Evolutionary conservation across 2,329 filamentous ascomycete species (phyloP).

Genomic region (Boeremia lycopersici): DNA sequence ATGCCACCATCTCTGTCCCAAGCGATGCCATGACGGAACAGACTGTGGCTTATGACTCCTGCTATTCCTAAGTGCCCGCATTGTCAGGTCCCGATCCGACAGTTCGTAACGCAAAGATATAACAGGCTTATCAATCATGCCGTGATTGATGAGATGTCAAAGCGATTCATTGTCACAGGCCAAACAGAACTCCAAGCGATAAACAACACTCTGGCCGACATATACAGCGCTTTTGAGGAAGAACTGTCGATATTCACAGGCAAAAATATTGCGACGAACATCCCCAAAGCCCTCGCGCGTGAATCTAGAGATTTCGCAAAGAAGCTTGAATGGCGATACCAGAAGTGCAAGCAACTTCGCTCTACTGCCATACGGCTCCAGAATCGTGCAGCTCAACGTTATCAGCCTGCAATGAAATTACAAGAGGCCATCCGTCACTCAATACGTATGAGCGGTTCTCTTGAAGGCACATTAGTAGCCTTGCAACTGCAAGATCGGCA

Average conservation of each 20-base stretch:
- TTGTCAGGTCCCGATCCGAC: constrained; percentile 31
- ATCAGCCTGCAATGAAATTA: too few relatives aligned
- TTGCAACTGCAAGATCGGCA: too few relatives aligned
- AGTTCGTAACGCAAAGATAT: constrained; percentile 45
- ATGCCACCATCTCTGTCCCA: constrained; percentile 38
- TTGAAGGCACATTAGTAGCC: too few relatives aligned
- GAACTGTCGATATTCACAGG: background rate
- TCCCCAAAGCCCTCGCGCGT: background rate
- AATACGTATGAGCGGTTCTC: too few relatives aligned
- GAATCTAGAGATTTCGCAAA: background rate
- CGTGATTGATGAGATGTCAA: constrained; percentile 48
- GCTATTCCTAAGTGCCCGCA: background rate
- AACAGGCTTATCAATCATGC: constrained; percentile 47
- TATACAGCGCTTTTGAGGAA: constrained; percentile 10
- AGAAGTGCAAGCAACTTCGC: too few relatives aligned
- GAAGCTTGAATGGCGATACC: background rate
- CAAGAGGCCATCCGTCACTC: too few relatives aligned
- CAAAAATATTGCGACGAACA: too few relatives aligned
- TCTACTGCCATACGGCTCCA: too few relatives aligned
- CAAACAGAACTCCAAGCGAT: constrained; percentile 35
- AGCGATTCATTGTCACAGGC: constrained; percentile 43
- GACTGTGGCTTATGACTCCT: constrained; percentile 32
- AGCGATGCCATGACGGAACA: constrained; percentile 32
- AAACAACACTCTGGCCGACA: constrained; percentile 24
- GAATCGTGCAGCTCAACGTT: too few relatives aligned